Conservation (phyloP, 2,329 filamentous ascomycete genomes). For the Botrytis deweyae region DNA sequence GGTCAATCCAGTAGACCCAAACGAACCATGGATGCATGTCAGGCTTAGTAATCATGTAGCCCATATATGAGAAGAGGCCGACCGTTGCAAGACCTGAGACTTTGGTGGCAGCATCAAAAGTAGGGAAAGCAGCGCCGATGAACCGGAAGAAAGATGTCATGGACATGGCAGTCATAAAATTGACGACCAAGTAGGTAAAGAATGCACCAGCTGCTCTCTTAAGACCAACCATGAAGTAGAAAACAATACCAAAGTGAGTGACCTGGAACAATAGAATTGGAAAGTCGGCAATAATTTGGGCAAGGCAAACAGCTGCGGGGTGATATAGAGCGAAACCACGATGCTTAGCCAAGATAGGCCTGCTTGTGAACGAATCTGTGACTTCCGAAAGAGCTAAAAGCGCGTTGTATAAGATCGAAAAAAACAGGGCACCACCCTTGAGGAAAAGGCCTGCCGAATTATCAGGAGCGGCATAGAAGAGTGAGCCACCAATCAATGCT, state of each 20-base stretch:
- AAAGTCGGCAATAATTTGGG: slow-evolving; percentile 42
- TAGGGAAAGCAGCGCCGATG: slow-evolving; percentile 60
- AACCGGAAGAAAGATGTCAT: slow-evolving; percentile 48
- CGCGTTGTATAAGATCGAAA: neutral
- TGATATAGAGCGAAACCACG: neutral
- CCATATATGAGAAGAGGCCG: slow-evolving; percentile 59
- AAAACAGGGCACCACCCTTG: neutral
- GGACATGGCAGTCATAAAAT: slow-evolving; percentile 43
- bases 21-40: slow-evolving; percentile 62
- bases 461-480: slow-evolving; percentile 63
- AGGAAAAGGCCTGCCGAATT: slow-evolving; percentile 53
- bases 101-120: slow-evolving; percentile 59
- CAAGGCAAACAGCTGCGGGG: neutral
- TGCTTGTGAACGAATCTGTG: neutral
- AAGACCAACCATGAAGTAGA: slow-evolving; percentile 66
- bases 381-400: neutral
- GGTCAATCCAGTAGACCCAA: slow-evolving; percentile 65
- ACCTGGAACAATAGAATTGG: slow-evolving; percentile 59
- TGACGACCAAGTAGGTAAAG: neutral
- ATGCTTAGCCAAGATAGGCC: neutral
- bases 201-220: slow-evolving; percentile 45
- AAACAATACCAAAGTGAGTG: slow-evolving; percentile 53
- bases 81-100: slow-evolving; percentile 49
- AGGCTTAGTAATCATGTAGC: slow-evolving; percentile 60
- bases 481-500: slow-evolving; percentile 62